phyloP scores from a whole-genome alignment of 306 rosid species.

The Pueraria montana region DNA sequence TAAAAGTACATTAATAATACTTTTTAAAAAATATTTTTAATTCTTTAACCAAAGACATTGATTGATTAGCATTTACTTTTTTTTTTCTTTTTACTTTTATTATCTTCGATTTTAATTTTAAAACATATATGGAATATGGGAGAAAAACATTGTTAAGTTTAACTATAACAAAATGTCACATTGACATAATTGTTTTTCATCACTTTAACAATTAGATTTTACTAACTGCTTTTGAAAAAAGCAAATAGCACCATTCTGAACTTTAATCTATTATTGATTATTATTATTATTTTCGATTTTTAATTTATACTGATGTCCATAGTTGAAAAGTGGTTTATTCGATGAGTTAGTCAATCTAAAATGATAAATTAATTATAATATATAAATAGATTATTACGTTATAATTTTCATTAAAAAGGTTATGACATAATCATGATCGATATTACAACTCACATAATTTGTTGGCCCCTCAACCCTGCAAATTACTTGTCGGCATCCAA shows the following conservation, averaged over 20 bases:
- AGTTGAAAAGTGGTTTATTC: not conserved
- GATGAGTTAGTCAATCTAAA: not conserved
- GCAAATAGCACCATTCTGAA: not conserved
- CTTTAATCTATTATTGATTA: not conserved
- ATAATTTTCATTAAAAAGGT: not conserved
- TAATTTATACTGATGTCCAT: not conserved
- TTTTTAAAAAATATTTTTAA: not conserved
- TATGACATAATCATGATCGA: not conserved
- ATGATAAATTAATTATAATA: not conserved
- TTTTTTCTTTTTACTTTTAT: not conserved
- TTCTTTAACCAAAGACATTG: not conserved
- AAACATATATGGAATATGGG: not conserved
- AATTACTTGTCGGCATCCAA: too few relatives aligned
- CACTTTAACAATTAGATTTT: not conserved
- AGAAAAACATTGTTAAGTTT: not conserved
- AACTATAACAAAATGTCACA: not conserved
- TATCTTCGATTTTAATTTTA: not conserved
- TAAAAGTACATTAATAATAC: not conserved
- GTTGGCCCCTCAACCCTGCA: too few relatives aligned
- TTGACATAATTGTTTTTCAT: not conserved
- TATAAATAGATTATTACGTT: not conserved
- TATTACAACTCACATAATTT: not conserved
- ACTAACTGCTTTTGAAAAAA: constrained; percentile 11
- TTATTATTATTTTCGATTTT: not conserved
- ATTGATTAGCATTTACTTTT: not conserved